Base-by-base conservation (phyloP, 371 early-diverging fungal species). In the Apophysomyces ossiformis region DNA sequence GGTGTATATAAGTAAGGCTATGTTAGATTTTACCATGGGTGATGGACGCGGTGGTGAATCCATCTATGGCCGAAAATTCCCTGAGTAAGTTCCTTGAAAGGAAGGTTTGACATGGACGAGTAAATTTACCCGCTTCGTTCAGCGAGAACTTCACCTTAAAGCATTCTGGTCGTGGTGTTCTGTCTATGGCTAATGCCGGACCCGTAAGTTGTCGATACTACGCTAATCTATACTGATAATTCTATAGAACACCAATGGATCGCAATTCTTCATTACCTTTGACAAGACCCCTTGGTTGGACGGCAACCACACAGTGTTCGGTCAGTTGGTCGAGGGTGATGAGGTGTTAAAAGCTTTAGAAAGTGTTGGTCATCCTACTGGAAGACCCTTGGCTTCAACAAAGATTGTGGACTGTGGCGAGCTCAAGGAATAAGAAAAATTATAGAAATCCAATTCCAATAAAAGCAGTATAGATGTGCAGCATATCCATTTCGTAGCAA, bases 171-270 rank as follows among this genome's bases (percentile, higher is more conserved):
- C 60, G 79, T 69, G 95, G 95, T 61, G 61, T 93, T 45, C 83
- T 98, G 69, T 95, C 96, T 39, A 99, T 99, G 99, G 99, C 99
- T 59, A 99, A 99, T 76, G 86, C 94, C 67, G 99, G 99, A 26
- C 89, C 85, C 36, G 83, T 78, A 83, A 70, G 82, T 76, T 15
- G 41, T 41, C 13, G 41, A 41, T 8, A 41, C 5, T 13, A 41
- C 32, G 4, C 13, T 1, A 13, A 41, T 11, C 1, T 13, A 41
- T 1, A 5, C 41, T 37, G 59, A 5, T 18, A n/a, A 21, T 12
- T 60, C 35, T 69, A 16, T 70, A 84, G 84, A 87, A 89, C 79
- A 90, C 98, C 83, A 99, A 99, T 79, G 99, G 99, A 54, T 93
- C 93, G 61, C 99, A 99, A 85, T 99, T 99, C 91, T 98, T 97